Evolutionary conservation across 2,329 filamentous ascomycete species (phyloP).

Genomic region (Alternaria brassicicola): DNA sequence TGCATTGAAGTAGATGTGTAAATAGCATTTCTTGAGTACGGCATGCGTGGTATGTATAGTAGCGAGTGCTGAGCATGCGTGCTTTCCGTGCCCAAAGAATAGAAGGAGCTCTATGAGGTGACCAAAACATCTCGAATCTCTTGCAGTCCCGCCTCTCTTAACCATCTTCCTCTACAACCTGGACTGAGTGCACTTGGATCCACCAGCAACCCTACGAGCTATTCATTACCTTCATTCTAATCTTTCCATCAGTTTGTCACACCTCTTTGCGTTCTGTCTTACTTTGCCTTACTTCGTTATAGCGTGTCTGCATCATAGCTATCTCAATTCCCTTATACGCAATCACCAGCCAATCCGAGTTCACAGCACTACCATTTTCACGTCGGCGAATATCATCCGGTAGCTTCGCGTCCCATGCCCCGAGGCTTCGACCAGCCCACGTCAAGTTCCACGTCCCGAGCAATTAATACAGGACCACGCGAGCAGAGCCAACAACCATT

Average conservation of each 20-base stretch:
- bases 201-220: constrained; percentile 22
- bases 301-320: background rate
- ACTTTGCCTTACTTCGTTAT: background rate
- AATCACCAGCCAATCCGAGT: background rate
- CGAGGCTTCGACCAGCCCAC: constrained; percentile 27
- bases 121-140: constrained; percentile 30
- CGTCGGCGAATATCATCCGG: background rate
- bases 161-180: constrained; percentile 3
- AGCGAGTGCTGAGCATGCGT: constrained; percentile 27
- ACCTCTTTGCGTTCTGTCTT: constrained; percentile 5
- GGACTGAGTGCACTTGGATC: constrained; percentile 28
- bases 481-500: constrained; percentile 20
- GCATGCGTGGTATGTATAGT: constrained; percentile 21
- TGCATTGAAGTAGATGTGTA: constrained; percentile 74
- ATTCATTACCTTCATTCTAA: constrained; percentile 24
- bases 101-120: constrained; percentile 42
- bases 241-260: constrained; percentile 8
- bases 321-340: constrained; percentile 1
- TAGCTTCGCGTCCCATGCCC: constrained; percentile 25
- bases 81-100: constrained; percentile 39
- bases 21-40: constrained; percentile 44
- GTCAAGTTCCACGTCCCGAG: constrained; percentile 25
- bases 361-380: background rate
- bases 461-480: constrained; percentile 12
- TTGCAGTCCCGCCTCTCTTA: constrained; percentile 8